Evolutionary conservation across 2,329 filamentous ascomycete species (phyloP), one percentile per base, ranked within the genome.

Genomic region (Ceratocystis smalleyi): DNA sequence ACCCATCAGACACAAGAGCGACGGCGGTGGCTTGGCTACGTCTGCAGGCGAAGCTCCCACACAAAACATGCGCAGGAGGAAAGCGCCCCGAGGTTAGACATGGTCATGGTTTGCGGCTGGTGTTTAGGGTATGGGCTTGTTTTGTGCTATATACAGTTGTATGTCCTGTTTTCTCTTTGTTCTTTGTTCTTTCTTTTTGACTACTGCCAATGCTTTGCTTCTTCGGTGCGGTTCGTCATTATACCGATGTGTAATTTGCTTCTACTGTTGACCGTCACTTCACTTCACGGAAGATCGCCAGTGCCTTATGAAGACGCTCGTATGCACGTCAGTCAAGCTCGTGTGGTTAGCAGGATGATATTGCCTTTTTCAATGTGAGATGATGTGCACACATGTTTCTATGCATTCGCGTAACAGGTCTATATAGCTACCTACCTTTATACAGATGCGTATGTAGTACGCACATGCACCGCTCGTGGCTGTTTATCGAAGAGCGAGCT

Each of bases 1-100:
- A 40, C 60, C 65, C 7, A 64, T 64, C 49, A 66, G 65, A 63
- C 65, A 67, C 54, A 67, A 63, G 55, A 65, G 65, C 40, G 63
- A 67, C 15, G 60, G 65, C 27, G 63, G 63, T 15, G 65, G 65
- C 19, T 22, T 65, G 60, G 45, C 51, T 15, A 19, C n/a, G 5
- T 57, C 32, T 17, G 61, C 49, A 24, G 10, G 35, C 10, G 43
- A 54, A 8, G 51, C 47, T 49, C 47, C 63, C 43, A 32, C 63
- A 51, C 43, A 59, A 40, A 63, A 64, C 30, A 19, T 35, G 43
- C 63, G 65, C 47, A 66, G 65, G 62, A 64, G 65, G 60, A 66
- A 66, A 64, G 65, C 65, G 35, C 65, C 65, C 17, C 49, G 62
- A 40, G 65, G 65, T 61, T 66, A 59, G 45, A 59, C 15, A 5